A percentile compares a stretch with the other conserved stretches of the same genome.
These are phyloP conservation scores for Clavaria fumosa DNA, from an alignment of 768 basidiomycete genomes.

Conservation along the genomic window DNA sequence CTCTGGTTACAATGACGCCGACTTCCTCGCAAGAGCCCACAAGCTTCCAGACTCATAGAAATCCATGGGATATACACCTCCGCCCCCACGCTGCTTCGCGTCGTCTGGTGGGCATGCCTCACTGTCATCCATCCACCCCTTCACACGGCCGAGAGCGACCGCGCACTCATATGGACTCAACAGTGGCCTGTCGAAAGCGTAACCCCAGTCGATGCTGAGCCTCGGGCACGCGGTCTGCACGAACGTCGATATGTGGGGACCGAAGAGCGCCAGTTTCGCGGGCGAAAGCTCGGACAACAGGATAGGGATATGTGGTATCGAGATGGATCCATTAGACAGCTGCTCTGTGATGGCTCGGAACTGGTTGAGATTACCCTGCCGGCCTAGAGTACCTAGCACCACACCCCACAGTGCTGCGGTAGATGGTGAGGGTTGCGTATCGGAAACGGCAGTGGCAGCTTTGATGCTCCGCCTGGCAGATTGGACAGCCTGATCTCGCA, in stretches of 20 bases:
- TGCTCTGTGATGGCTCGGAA: slow-evolving; percentile 72
- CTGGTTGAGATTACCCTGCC: slow-evolving; percentile 88
- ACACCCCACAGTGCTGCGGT: slow-evolving; percentile 94
- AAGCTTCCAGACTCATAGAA: slow-evolving; percentile 77
- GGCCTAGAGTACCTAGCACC: slow-evolving; percentile 82
- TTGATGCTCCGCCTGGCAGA: slow-evolving; percentile 53
- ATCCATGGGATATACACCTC: slow-evolving; percentile 82
- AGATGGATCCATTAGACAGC: slow-evolving; percentile 33
- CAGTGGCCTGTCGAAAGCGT: slow-evolving; percentile 80
- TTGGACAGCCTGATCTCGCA: slow-evolving; percentile 62
- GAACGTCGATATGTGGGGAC: slow-evolving; percentile 71
- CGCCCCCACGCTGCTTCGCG: slow-evolving; percentile 11
- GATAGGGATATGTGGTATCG: slow-evolving; percentile 75
- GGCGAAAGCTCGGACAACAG: slow-evolving; percentile 96
- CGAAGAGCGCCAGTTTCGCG: slow-evolving; percentile 76
- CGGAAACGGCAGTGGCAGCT: slow-evolving; percentile 11
- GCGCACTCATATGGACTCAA: slow-evolving; percentile 88
- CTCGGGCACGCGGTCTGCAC: slow-evolving; percentile 96
- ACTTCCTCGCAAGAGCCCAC: slow-evolving; percentile 55
- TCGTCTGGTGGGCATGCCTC: too few relatives aligned
- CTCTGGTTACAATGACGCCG: slow-evolving; percentile 36
- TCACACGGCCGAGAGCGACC: slow-evolving; percentile 58
- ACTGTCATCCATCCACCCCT: slow-evolving; percentile 59
- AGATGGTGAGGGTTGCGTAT: slow-evolving; percentile 12
- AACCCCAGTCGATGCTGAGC: slow-evolving; percentile 97